Conservation (phyloP, 345 rosid genomes). For the Physaria fendleri region DNA sequence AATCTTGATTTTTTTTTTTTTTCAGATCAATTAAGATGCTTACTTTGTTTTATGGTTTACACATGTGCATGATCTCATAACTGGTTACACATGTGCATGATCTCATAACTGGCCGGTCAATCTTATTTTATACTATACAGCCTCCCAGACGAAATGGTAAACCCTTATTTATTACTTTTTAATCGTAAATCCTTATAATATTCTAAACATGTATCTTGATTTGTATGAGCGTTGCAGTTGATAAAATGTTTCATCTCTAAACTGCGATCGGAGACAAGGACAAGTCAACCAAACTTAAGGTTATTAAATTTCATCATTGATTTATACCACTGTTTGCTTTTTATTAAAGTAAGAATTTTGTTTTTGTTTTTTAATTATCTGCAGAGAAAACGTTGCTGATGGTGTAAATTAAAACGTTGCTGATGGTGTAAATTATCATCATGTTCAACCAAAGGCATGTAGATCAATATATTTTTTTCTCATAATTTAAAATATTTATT, state of each 20-base stretch:
- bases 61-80: not conserved
- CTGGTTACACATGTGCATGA: too few species aligned
- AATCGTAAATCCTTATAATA: not conserved
- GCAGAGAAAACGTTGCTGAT: not conserved
- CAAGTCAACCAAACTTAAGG: not conserved
- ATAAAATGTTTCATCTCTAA: not conserved
- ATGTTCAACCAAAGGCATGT: slow-evolving; percentile 13
- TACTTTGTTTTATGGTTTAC: not conserved
- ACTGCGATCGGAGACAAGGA: not conserved
- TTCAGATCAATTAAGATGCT: not conserved
- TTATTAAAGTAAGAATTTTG: not conserved
- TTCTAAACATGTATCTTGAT: too few species aligned
- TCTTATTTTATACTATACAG: not conserved
- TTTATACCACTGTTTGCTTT: not conserved
- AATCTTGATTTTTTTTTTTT: not conserved
- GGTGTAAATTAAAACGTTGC: too few species aligned
- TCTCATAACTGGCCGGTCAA: not conserved
- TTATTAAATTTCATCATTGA: not conserved
- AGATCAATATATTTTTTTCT: not conserved
- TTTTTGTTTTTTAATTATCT: not conserved
- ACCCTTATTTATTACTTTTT: not conserved
- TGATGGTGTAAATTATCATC: not conserved
- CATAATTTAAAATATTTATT: not conserved
- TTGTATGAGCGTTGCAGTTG: not conserved
- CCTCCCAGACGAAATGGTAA: slow-evolving; percentile 9